These are phyloP conservation scores for Pleurotus tuber-regium DNA, from an alignment of 768 basidiomycete species.

Conservation along the genomic window DNA sequence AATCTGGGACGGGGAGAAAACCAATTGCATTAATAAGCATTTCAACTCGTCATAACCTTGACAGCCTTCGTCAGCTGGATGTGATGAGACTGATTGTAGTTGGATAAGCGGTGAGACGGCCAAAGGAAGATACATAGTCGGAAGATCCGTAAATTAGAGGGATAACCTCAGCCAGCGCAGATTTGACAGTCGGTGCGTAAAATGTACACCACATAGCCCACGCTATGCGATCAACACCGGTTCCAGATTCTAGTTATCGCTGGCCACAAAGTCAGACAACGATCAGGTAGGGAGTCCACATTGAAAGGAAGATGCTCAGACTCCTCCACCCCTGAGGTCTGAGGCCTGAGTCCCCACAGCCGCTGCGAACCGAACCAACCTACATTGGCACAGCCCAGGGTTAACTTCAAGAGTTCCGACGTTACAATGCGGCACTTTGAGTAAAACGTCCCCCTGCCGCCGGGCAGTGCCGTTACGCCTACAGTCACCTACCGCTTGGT, in stretches of 20 bases:
- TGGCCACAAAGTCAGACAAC: neutral
- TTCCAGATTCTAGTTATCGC: neutral
- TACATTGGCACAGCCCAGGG: neutral
- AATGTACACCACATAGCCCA: neutral
- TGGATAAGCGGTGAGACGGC: neutral
- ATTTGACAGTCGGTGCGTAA: slow-evolving; percentile 5
- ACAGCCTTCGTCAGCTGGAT: neutral
- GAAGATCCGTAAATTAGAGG: slow-evolving; percentile 1
- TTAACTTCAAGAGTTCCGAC: neutral
- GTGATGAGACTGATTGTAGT: neutral
- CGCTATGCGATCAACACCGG: neutral
- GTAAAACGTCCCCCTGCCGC: neutral
- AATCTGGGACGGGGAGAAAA: neutral
- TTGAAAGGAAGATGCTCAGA: slow-evolving; percentile 4
- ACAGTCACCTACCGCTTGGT: neutral
- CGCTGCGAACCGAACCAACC: slow-evolving; percentile 3
- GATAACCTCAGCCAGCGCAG: neutral
- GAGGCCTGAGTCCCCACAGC: too few relatives aligned
- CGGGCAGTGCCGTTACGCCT: slow-evolving; percentile 5
- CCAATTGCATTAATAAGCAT: too few relatives aligned
- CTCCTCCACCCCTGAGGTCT: slow-evolving; percentile 1
- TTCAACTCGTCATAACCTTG: too few relatives aligned
- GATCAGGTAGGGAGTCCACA: slow-evolving; percentile 1
- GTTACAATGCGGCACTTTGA: neutral
- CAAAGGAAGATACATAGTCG: neutral